phyloP scores from a whole-genome alignment of 345 rosid genomes.

The Zanthoxylum bungeanum region DNA sequence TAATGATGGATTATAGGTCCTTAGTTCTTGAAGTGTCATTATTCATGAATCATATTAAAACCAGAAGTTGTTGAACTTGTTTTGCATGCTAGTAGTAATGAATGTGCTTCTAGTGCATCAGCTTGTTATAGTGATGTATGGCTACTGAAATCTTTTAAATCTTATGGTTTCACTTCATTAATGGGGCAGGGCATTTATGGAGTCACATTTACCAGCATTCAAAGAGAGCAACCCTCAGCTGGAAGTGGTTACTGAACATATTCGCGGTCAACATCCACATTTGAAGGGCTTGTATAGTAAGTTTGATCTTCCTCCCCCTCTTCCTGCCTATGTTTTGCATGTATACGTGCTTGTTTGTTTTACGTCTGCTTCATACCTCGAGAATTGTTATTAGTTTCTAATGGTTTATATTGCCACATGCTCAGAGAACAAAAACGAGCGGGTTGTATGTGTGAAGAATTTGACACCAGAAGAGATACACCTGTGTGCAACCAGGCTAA shows the following conservation, averaged over 20 bases:
- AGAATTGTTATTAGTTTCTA: background rate
- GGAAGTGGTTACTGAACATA: conserved; percentile 66
- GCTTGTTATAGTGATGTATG: background rate
- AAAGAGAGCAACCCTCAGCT: conserved; percentile 75
- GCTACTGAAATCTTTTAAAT: background rate
- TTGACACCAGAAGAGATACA: conserved; percentile 62
- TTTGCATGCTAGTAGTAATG: background rate
- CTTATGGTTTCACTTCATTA: background rate
- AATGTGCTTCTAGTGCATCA: background rate
- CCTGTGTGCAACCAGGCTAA: conserved; percentile 61
- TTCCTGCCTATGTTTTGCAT: background rate
- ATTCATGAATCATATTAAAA: background rate
- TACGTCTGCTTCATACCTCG: background rate
- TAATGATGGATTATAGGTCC: background rate
- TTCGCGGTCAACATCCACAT: conserved; percentile 80
- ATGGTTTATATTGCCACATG: background rate
- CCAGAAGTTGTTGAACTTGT: background rate
- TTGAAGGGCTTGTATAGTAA: conserved; percentile 82
- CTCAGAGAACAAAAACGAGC: conserved; percentile 68
- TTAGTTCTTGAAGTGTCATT: background rate
- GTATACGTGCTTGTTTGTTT: background rate
- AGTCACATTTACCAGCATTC: conserved; percentile 59
- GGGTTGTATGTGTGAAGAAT: conserved; percentile 89
- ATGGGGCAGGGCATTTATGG: conserved; percentile 73
- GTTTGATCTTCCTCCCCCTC: conserved; percentile 2